Base-by-base conservation (phyloP, 2,329 filamentous ascomycete species). In the Orbilia blumenaviensis region DNA sequence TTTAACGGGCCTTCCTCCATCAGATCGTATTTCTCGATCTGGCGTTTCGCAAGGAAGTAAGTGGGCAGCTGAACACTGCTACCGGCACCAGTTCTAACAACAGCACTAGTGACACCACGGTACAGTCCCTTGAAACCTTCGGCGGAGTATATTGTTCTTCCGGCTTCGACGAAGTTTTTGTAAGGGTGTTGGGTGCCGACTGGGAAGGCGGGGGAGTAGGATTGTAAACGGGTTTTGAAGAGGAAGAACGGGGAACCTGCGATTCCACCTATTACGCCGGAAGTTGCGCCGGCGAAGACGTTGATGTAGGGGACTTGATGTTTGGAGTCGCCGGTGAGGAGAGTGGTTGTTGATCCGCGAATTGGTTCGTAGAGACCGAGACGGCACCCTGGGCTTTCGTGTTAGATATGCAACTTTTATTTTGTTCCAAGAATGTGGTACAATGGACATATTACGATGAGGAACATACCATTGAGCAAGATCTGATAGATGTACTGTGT, bases 171-270 rank as follows among this genome's bases (percentile, higher is more conserved):
- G 0, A 94, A 93, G 83, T 94, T 94, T 79, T 88, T 89, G 84
- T 99, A 99, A 78, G 89, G 87, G 84, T 99, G 95, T 82, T 99
- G 95, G n/a, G 95, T 98, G 66, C 95, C 95, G 46, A 98, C 94
- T 2, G 95, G 95, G 10, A 95, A 87, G 83, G 94, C 95, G 3
- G 94, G 92, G 38, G 93, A 97, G 85, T 88, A 98, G 79, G 93
- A 97, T 84, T 99, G 95, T 71, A 99, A 86, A 46, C 95, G 89
- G 2, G 95, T 99, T 86, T 99, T 99, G 83, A 98, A 91, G 66
- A 99, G 89, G 87, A 99, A 99, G 84, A 99, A 98, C 1, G 95
- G 95, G 64, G 92, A 96, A 41, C 94, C 95, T 21, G 92, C 91
- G n/a, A 92, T 92, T 7, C 94, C 95, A 79, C 95, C 95, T 71